A percentile compares a stretch with the other conserved stretches of the same genome.
Conservation (phyloP, 1,284 basidiomycete genomes). For the Rhodotorula sp. region DNA sequence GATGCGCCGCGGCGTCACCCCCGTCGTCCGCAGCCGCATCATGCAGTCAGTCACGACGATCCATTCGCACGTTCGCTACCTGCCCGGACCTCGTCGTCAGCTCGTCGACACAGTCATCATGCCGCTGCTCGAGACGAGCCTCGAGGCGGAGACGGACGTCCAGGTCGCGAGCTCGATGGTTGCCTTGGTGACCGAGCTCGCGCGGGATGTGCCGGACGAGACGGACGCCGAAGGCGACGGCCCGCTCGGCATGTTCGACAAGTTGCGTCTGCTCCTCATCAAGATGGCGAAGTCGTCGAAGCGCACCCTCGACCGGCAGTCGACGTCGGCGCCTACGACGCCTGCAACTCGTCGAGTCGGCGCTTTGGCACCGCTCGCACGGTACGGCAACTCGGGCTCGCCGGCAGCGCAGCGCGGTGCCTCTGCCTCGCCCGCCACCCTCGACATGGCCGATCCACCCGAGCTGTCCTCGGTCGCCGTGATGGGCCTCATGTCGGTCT, state of each 20-base stretch:
- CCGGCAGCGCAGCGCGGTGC: slow-evolving; percentile 4
- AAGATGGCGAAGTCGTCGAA: slow-evolving; percentile 46
- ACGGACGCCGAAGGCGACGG: slow-evolving; percentile 22
- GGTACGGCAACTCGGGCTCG: slow-evolving; percentile 25
- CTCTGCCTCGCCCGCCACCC: background rate
- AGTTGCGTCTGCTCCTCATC: slow-evolving; percentile 48
- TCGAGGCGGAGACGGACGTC: slow-evolving; percentile 48
- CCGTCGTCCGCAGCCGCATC: slow-evolving; percentile 43
- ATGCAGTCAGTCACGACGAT: slow-evolving; percentile 50
- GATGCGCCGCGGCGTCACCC: slow-evolving; percentile 29
- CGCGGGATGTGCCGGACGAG: slow-evolving; percentile 50
- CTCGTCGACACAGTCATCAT: slow-evolving; percentile 51
- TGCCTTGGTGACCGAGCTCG: slow-evolving; percentile 49
- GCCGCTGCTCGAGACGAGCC: slow-evolving; percentile 50
- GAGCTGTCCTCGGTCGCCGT: slow-evolving; percentile 50
- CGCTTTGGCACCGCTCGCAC: slow-evolving; percentile 24
- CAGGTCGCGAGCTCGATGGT: slow-evolving; percentile 48
- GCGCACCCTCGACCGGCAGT: slow-evolving; percentile 10
- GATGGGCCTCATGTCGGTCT: slow-evolving; percentile 63
- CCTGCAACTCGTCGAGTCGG: slow-evolving; percentile 9
- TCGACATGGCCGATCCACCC: slow-evolving; percentile 16
- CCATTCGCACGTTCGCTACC: slow-evolving; percentile 50
- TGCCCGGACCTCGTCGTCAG: slow-evolving; percentile 48
- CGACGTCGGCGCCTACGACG: slow-evolving; percentile 17
- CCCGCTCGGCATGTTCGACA: slow-evolving; percentile 42